Base-by-base conservation (phyloP, 164 flowering plant genomes). In the Sextonia rubra region DNA sequence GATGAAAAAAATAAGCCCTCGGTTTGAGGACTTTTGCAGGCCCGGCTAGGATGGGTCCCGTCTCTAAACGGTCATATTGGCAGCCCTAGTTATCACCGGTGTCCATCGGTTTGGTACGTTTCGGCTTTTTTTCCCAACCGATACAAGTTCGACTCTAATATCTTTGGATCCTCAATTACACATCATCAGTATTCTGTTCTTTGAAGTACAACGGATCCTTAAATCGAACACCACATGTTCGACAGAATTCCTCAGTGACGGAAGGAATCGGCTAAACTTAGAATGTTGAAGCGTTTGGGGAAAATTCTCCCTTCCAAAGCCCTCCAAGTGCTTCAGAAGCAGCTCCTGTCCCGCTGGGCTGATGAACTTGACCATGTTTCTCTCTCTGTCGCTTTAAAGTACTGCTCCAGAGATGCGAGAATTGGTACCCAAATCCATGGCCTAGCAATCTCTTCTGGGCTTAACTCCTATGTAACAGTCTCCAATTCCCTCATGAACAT, bases 401-500 rank as follows among this genome's bases (percentile, higher is more conserved):
- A 87, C 25, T 92, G 91, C 64, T 47, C 83, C 24, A 86, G 90
- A 9, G 77, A 86, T 63, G 69, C 58, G 1, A 80, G 70, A 37
- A 78, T 49, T 7, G 98, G 98, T 17, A 61, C 63, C 63, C 90
- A 90, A 76, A 77, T 92, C 32, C 99, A 92, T 48, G 90, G 84
- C 18, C 84, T 89, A 44, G 83, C 93, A 0, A 63, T 92, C 44
- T 75, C 79, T 9, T 82, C 94, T 47, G 99, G 97, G 69, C 79
- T 89, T 9, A 73, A 76, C 69, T 80, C 79, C 5, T 84, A 67
- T 77, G 52, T 84, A 18, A 65, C 88, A 1, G 96, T 94, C 6
- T 82, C 88, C 12, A 94, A 94, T 81, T 88, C 96, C 12, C 76
- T 91, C 77, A 94, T 94, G 92, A 90, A 85, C 76, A 77, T 92